phyloP scores from a whole-genome alignment of 176 grass and related monocot species.

The Puya raimondii region DNA sequence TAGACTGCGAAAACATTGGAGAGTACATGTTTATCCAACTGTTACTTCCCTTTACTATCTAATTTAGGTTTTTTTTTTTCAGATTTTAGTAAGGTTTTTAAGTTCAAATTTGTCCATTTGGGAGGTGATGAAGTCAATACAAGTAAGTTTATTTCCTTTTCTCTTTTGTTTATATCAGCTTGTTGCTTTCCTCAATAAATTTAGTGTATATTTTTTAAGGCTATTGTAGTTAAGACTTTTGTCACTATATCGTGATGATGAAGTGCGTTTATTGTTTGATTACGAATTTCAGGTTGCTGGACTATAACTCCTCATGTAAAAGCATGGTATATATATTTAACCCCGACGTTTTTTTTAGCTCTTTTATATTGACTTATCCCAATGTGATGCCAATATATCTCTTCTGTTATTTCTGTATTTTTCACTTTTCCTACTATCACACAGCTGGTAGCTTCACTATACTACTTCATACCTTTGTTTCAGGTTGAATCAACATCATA shows the following conservation, averaged over 20 bases:
- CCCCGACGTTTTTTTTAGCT: background rate
- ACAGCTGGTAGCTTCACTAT: background rate
- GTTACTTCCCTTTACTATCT: background rate
- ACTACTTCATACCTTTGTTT: constrained; percentile 12
- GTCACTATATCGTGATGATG: background rate
- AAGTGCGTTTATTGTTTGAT: constrained; percentile 12
- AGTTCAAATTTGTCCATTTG: constrained; percentile 88
- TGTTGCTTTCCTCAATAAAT: background rate
- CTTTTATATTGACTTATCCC: background rate
- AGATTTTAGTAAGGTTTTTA: constrained; percentile 97
- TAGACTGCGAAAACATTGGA: background rate
- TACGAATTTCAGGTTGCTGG: constrained; percentile 62
- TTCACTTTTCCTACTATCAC: background rate
- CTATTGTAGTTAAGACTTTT: too few relatives aligned
- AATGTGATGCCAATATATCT: background rate
- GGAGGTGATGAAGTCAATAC: constrained; percentile 90
- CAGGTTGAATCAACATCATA: constrained; percentile 61
- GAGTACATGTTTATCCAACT: background rate
- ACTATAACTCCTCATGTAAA: constrained; percentile 51
- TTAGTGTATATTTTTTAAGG: background rate
- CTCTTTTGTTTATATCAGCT: background rate
- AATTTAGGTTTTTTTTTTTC: constrained; percentile 24
- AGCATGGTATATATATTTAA: constrained; percentile 37
- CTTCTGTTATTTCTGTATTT: background rate
- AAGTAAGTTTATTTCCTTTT: constrained; percentile 35